A percentile compares a stretch with the other conserved stretches of the same genome.
Conservation (phyloP, 176 grass and related monocot genomes). For the Dendrocalamus sinicus region DNA sequence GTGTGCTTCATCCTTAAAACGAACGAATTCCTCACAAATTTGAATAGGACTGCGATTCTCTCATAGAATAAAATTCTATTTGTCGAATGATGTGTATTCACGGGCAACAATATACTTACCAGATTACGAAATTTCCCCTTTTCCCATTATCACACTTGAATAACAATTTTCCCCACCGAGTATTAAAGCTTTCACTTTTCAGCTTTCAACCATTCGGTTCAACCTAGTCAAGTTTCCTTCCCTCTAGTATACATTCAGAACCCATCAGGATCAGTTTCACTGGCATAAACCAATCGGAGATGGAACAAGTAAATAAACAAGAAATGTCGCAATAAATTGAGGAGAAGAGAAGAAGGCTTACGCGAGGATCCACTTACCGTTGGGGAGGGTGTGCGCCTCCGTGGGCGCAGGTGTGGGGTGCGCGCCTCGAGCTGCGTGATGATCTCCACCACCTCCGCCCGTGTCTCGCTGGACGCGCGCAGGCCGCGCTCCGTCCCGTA, state of each 20-base stretch:
- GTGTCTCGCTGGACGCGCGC: constrained; percentile 84
- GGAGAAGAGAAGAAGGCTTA: constrained; percentile 34
- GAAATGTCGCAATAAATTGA: neutral
- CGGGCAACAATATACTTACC: neutral
- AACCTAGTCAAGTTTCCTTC: neutral
- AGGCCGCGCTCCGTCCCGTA: constrained; percentile 79
- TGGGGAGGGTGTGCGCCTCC: constrained; percentile 72
- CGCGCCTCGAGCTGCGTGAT: constrained; percentile 62
- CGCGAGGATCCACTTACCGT: constrained; percentile 93
- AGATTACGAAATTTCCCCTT: neutral
- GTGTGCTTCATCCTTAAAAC: neutral
- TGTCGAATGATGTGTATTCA: neutral
- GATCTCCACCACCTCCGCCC: constrained; percentile 83
- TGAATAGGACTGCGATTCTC: neutral
- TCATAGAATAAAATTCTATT: neutral
- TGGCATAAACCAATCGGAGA: neutral
- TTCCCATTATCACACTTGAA: neutral
- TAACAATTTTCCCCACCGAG: neutral
- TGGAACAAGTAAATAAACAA: neutral
- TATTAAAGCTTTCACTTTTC: neutral
- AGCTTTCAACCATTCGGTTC: too few relatives aligned
- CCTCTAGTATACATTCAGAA: neutral
- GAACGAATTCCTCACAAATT: neutral
- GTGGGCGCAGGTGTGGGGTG: constrained; percentile 85
- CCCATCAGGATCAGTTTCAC: neutral